A percentile compares a stretch with the other conserved stretches of the same genome.
These are phyloP conservation scores for Umbelopsis sp. DNA, from an alignment of 192 early-diverging fungal species.

Conservation along the genomic window DNA sequence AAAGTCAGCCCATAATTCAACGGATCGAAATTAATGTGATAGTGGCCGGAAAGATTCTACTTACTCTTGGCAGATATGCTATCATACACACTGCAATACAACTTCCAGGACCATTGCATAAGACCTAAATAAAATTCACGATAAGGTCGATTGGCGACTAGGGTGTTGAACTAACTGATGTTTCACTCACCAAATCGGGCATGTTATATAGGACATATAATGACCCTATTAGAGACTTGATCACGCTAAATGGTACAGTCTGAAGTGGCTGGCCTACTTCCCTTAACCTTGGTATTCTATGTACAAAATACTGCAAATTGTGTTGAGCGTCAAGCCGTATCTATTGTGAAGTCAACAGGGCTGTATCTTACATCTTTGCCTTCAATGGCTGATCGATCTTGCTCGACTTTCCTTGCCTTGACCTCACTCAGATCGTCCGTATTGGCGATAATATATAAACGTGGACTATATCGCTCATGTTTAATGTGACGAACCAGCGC, in stretches of 20 bases:
- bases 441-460: slow-evolving; percentile 76
- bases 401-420: slow-evolving; percentile 58
- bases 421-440: slow-evolving; percentile 62
- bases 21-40: neutral
- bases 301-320: slow-evolving; percentile 36
- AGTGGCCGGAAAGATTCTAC: neutral
- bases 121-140: slow-evolving; percentile 43
- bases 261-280: slow-evolving; percentile 72
- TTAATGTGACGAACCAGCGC: slow-evolving; percentile 69
- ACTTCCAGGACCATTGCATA: slow-evolving; percentile 92
- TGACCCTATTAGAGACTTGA: slow-evolving; percentile 48
- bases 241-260: slow-evolving; percentile 53
- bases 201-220: slow-evolving; percentile 35
- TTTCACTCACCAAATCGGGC: slow-evolving; percentile 63
- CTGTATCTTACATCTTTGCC: slow-evolving; percentile 12
- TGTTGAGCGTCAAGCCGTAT: slow-evolving; percentile 23
- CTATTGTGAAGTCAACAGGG: neutral
- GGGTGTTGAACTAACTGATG: neutral
- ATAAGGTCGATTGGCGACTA: too few species aligned
- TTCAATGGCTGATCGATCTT: slow-evolving; percentile 10
- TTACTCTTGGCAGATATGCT: slow-evolving; percentile 64
- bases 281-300: slow-evolving; percentile 71
- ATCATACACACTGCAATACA: slow-evolving; percentile 74
- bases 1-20: too few species aligned
- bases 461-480: slow-evolving; percentile 52